Percentiles rank a stretch among this genome's conserved stretches.
These are phyloP conservation scores for Cercospora brassicicola DNA, from an alignment of 2,329 filamentous ascomycete genomes.

Conservation along the genomic window DNA sequence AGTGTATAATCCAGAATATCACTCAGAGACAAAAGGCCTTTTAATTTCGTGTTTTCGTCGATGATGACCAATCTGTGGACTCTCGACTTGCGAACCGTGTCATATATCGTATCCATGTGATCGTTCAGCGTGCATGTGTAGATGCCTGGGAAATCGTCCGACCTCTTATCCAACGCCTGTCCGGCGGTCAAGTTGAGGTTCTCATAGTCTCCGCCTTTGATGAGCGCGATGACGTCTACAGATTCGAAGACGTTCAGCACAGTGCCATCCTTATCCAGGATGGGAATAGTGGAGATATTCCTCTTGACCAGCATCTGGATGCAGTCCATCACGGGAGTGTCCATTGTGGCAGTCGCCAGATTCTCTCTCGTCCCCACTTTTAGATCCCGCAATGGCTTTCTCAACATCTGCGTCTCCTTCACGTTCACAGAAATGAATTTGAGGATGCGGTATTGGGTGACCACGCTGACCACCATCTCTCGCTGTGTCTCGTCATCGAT, in stretches of 20 bases:
- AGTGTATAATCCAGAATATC: constrained; percentile 96
- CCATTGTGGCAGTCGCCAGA: constrained; percentile 81
- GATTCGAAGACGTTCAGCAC: constrained; percentile 97
- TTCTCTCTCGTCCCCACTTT: constrained; percentile 80
- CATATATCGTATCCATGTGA: constrained; percentile 90
- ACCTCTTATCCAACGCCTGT: constrained; percentile 81
- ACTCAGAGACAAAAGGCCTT: constrained; percentile 87
- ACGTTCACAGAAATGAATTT: constrained; percentile 98
- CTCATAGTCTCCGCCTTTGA: constrained; percentile 90
- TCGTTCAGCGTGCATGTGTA: constrained; percentile 94
- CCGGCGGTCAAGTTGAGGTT: constrained; percentile 83
- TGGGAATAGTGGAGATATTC: constrained; percentile 93
- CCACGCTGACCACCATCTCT: constrained; percentile 91
- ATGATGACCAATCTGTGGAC: constrained; percentile 92
- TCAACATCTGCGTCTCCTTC: constrained; percentile 80
- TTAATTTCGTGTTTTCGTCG: constrained; percentile 81
- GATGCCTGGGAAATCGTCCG: constrained; percentile 91
- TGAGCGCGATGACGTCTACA: constrained; percentile 93
- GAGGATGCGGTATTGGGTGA: constrained; percentile 96
- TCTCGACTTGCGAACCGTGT: constrained; percentile 90
- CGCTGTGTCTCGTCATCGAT: constrained; percentile 90
- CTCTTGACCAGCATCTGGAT: constrained; percentile 89
- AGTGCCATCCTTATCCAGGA: constrained; percentile 75
- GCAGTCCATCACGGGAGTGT: constrained; percentile 86
- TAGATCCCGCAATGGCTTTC: constrained; percentile 82